Evolutionary conservation across 805 yeast genomes (phyloP), one percentile per base, ranked within the genome.

Genomic region (Teunomyces cretensis): DNA sequence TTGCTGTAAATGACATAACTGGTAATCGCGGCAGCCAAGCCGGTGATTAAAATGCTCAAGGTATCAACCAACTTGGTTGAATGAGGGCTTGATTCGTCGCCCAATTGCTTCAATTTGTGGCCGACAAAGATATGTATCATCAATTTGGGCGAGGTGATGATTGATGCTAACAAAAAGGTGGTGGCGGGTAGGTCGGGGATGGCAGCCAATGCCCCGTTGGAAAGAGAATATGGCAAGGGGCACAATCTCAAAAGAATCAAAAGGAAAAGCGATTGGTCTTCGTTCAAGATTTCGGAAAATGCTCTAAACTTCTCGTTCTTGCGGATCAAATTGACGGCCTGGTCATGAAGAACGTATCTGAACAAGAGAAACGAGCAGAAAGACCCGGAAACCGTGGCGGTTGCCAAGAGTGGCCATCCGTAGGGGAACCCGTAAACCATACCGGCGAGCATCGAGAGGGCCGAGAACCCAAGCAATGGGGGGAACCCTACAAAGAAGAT

Each of bases 121-220:
- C 97, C 97, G 30, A 88, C 78, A 57, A 88, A 90, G 9, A 88
- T 67, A 55, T 84, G 87, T 42, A 88, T 68, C n/a, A 87, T 60
- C 49, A 85, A 68, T 59, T 91, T 94, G 6, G 98, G 98, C 0
- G 96, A 80, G 1, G 96, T 81, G 28, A 88, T 61, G 0, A 81
- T 51, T 17, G 90, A 84, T 0, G 97, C 96, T 27, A 83, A 57
- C 2, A 83, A 68, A 61, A 86, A 92, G 19, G 82, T 80, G 33
- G 64, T 49, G 1, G 83, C 67, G 0, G 84, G 72, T 9, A 92
- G 74, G 13, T 88, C 86, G 0, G 95, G 96, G 11, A 92, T 79
- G 1, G 95, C 84, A 8, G 96, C 94, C 52, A 94, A 73, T 0
- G 96, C 97, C 3, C 97, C 97, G 57, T 92, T 92, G 0, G 94